Evolutionary conservation across 768 basidiomycete genomes (phyloP).

Genomic region (Tylopilus vinaceipallidus): DNA sequence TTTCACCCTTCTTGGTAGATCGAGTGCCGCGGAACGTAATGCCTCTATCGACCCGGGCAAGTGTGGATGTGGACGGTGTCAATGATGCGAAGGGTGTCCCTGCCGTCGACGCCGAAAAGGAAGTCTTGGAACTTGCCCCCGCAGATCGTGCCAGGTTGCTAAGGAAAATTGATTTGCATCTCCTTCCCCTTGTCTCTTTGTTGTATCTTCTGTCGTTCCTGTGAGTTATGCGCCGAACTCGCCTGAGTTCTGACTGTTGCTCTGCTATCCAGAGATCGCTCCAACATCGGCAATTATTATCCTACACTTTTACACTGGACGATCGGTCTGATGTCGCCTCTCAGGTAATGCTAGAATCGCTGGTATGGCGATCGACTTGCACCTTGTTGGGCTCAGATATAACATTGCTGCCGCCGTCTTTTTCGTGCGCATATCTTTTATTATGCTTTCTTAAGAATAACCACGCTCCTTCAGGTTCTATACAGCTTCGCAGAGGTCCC

Average conservation of each 20-base stretch:
- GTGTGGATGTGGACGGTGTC: background rate
- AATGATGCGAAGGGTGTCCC: background rate
- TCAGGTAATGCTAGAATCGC: slow-evolving; percentile 45
- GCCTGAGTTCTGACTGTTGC: background rate
- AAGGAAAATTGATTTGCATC: slow-evolving; percentile 21
- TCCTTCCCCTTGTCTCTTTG: slow-evolving; percentile 17
- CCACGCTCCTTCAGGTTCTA: slow-evolving; percentile 23
- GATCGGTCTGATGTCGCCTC: background rate
- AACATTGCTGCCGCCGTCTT: slow-evolving; percentile 41
- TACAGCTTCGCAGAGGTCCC: slow-evolving; percentile 40
- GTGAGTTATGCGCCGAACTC: slow-evolving; percentile 4
- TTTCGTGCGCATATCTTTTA: slow-evolving; percentile 26
- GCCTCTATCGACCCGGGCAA: background rate
- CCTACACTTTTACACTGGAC: background rate
- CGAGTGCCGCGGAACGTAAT: background rate
- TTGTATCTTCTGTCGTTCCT: slow-evolving; percentile 19
- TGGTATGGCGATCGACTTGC: slow-evolving; percentile 39
- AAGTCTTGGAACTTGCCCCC: background rate
- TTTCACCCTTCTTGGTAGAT: background rate
- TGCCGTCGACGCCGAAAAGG: background rate
- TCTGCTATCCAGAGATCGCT: slow-evolving; percentile 35
- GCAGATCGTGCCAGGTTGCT: slow-evolving; percentile 7
- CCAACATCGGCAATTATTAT: slow-evolving; percentile 40
- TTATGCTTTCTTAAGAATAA: background rate
- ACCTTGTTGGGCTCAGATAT: slow-evolving; percentile 34